Percentiles rank a stretch among this genome's conserved stretches.
These are phyloP conservation scores for Pythium myriotylum DNA, from an alignment of 352 stramenopile genomes.

Conservation along the genomic window DNA sequence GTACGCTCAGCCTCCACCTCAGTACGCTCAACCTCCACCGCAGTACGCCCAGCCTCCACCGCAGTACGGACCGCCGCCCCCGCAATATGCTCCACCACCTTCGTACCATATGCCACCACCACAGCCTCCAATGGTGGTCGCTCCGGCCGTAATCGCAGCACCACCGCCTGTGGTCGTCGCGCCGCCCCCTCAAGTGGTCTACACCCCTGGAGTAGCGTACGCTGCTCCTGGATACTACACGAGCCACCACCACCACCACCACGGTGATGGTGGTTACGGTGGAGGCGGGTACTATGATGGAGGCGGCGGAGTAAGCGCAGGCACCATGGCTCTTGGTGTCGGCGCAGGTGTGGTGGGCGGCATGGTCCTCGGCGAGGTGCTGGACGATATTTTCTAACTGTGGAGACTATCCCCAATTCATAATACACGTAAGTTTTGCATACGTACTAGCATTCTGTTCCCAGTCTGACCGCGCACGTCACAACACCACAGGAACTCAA, in stretches of 20 bases:
- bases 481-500: too few species aligned
- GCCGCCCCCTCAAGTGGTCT: constrained; percentile 25
- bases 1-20: constrained; percentile 8
- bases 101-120: constrained; percentile 13
- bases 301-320: constrained; percentile 30
- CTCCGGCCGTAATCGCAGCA: too few species aligned
- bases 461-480: too few species aligned
- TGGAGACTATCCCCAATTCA: too few species aligned
- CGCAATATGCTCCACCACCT: constrained; percentile 5
- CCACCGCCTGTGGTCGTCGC: constrained; percentile 28
- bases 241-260: constrained; percentile 35
- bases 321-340: constrained; percentile 65
- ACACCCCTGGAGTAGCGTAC: constrained; percentile 22
- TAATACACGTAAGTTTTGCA: too few species aligned
- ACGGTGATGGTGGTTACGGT: constrained; percentile 25
- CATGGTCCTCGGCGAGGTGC: constrained; percentile 69
- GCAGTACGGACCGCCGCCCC: too few species aligned
- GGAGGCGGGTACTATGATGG: constrained; percentile 17
- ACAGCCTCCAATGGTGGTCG: constrained; percentile 9
- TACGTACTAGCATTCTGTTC: too few species aligned
- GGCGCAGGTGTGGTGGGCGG: constrained; percentile 75
- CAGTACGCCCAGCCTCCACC: constrained; percentile 17
- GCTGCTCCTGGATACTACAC: constrained; percentile 28
- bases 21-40: constrained; percentile 19
- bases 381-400: constrained; percentile 56